Evolutionary conservation across 2,329 filamentous ascomycete species (phyloP), one percentile per base, ranked within the genome.

Genomic region (Clonostachys chloroleuca): DNA sequence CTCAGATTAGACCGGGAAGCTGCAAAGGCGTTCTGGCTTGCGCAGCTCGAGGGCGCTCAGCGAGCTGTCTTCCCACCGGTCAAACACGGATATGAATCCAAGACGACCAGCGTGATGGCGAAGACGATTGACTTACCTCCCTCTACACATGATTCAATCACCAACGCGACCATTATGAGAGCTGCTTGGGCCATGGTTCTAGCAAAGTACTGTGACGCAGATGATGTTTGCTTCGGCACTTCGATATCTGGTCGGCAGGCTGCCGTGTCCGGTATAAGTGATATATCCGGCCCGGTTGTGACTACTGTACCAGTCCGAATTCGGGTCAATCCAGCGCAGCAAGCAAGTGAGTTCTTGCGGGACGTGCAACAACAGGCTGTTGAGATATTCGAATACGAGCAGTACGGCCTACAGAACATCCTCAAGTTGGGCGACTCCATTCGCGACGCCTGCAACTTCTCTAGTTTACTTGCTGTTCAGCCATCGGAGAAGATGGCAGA

Each of bases 321-420:
- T 9, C 30, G 43, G 5, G n/a, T 55, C 2, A 42, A 51, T 10
- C 34, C 20, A n/a, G 42, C 46, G 30, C 39, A 50, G 34, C 34
- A 18, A 20, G 48, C 55, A 10, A 40, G 46, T 14, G 39, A 52
- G 13, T 52, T 51, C 6, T 47, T 60, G 4, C 40, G 47, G 20
- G 24, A 44, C 5, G 39, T 59, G 0, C 57, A 57, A 37, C 37
- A 51, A 10, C 48, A 55, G 17, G 44, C 50, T 12, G 40, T 40
- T 2, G 40, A 46, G 3, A 55, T 57, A 49, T 49, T 56, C 4
- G 41, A 42, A 1, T 52, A 47, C 41, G 45, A 56, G 34, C 52
- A 58, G 13, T 46, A 35, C 5, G 57, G 57, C 13, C 49, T 59
- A 35, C 55, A 55, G 44, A 44, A 53, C 34, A 49, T 55, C 74